Evolutionary conservation across 148 eudicot genomes (phyloP).

Genomic region (Agrostemma githago): DNA sequence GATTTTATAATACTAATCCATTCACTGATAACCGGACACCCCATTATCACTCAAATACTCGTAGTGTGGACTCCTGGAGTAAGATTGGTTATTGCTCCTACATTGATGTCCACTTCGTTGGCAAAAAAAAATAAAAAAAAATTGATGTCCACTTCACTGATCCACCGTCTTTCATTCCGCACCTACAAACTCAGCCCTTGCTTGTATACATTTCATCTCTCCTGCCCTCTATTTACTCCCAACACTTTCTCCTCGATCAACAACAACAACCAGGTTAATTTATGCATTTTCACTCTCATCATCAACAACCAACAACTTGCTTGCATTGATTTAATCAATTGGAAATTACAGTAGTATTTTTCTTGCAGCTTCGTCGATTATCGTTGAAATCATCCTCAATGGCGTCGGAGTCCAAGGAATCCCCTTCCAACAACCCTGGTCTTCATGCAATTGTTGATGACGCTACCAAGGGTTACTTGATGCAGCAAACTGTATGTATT

Average conservation of each 20-base stretch:
- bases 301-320: not conserved
- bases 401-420: slow-evolving; percentile 56
- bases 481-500: slow-evolving; percentile 91
- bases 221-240: not conserved
- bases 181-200: slow-evolving; percentile 2
- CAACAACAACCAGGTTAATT: not conserved
- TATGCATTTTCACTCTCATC: not conserved
- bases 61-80: no score
- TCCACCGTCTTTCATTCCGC: not conserved
- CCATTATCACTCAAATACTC: no score
- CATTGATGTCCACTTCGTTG: not conserved
- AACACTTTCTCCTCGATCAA: not conserved
- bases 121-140: no score
- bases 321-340: not conserved
- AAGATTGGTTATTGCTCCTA: no score
- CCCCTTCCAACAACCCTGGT: slow-evolving; percentile 73
- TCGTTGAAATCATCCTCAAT: slow-evolving; percentile 33
- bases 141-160: not conserved
- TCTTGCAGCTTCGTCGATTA: slow-evolving; percentile 21
- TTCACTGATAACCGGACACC: no score
- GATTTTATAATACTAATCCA: no score
- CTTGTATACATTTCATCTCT: not conserved
- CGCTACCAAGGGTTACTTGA: slow-evolving; percentile 68
- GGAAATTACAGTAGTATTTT: no score
- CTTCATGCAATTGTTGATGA: slow-evolving; percentile 57